Conservation (phyloP, 176 grass and related monocot genomes). For the Typha latifolia region DNA sequence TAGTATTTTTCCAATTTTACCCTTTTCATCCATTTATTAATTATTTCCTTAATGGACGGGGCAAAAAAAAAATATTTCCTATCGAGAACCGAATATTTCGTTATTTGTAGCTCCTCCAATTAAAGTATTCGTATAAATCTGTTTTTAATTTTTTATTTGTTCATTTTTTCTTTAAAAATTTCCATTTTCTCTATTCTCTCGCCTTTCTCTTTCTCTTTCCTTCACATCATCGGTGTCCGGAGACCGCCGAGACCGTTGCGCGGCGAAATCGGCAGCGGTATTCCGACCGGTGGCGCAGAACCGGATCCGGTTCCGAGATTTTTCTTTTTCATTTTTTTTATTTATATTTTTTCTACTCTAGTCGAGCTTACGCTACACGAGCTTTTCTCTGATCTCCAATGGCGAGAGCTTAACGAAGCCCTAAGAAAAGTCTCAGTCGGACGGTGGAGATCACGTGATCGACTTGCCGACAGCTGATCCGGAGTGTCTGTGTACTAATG, state of each 20-base stretch:
- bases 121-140: neutral
- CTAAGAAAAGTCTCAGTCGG: neutral
- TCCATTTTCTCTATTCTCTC: neutral
- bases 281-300: neutral
- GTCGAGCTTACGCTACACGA: neutral
- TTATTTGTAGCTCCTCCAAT: neutral
- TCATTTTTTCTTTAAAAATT: neutral
- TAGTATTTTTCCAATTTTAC: neutral
- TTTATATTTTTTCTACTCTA: neutral
- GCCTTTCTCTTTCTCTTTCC: neutral
- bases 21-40: neutral
- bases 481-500: neutral
- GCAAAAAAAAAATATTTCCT: neutral
- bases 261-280: neutral
- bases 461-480: neutral
- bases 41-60: neutral
- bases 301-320: too few relatives aligned
- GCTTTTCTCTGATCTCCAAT: neutral
- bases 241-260: neutral
- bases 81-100: neutral
- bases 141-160: neutral
- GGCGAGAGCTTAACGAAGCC: neutral
- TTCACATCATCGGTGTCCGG: neutral
- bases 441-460: too few relatives aligned
- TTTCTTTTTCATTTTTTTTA: too few relatives aligned